Conservation (phyloP, 106 monocot species). For the Platanthera guangdongensis region DNA sequence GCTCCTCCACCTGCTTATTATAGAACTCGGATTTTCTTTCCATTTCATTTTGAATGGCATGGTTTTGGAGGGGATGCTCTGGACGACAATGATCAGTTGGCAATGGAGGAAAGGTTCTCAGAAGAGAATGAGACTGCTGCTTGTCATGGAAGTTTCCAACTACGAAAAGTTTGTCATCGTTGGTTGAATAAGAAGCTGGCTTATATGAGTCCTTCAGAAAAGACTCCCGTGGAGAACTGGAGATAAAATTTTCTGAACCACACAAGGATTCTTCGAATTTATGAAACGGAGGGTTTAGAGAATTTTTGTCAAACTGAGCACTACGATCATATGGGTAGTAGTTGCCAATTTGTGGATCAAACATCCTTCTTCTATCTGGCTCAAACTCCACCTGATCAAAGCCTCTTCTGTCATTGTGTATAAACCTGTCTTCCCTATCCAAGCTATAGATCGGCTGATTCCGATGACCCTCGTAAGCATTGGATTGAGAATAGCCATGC, state of each 20-base stretch:
- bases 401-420: slow-evolving; percentile 1
- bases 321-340: not conserved
- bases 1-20: not conserved
- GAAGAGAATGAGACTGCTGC: slow-evolving; percentile 9
- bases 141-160: slow-evolving; percentile 10
- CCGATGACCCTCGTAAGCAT: not conserved
- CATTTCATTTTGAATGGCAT: not conserved
- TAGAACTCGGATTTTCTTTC: slow-evolving; percentile 14
- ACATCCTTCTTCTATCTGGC: not conserved
- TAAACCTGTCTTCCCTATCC: slow-evolving; percentile 7
- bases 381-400: slow-evolving; percentile 12
- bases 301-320: slow-evolving; percentile 4
- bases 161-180: not conserved
- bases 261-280: not conserved
- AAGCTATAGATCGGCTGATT: not conserved
- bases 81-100: slow-evolving; percentile 6
- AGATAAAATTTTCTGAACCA: not conserved
- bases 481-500: not conserved
- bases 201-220: not conserved
- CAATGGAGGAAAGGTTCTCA: slow-evolving; percentile 11
- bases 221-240: not conserved
- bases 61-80: not conserved
- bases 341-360: not conserved
- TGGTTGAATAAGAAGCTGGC: not conserved
- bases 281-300: not conserved